These are phyloP conservation scores for Trifolium dubium DNA, from an alignment of 306 rosid species.

Conservation along the genomic window DNA sequence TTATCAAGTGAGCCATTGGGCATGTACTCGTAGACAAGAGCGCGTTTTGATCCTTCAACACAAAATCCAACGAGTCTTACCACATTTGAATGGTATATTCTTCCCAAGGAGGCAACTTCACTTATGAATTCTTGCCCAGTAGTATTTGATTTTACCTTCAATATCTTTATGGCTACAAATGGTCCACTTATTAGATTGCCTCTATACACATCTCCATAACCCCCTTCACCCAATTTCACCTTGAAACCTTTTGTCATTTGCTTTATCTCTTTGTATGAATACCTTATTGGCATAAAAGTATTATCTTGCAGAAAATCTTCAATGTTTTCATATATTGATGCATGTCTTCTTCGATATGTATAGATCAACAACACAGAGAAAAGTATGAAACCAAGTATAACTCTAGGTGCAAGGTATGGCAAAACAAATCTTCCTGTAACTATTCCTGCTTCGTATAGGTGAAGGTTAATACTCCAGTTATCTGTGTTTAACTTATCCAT, in stretches of 20 bases:
- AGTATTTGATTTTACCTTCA: conserved; percentile 24
- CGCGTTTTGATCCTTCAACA: conserved; percentile 25
- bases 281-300: conserved; percentile 33
- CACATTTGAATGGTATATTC: conserved; percentile 27
- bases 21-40: conserved; percentile 40
- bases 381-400: not conserved
- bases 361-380: not conserved
- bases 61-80: conserved; percentile 13
- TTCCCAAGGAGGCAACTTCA: conserved; percentile 33
- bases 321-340: conserved; percentile 22
- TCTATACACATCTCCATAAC: conserved; percentile 31
- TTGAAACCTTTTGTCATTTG: conserved; percentile 19
- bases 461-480: too few species aligned
- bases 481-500: too few species aligned
- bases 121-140: conserved; percentile 19
- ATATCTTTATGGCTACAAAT: conserved; percentile 29
- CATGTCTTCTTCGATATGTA: conserved; percentile 16
- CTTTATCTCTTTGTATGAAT: conserved; percentile 35
- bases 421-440: not conserved
- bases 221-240: conserved; percentile 38
- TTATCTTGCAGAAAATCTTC: conserved; percentile 33
- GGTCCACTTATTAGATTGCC: conserved; percentile 36
- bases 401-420: not conserved
- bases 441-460: not conserved
- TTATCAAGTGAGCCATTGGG: conserved; percentile 33